Base-by-base conservation (phyloP, 2,329 filamentous ascomycete genomes). In the Pseudocercospora crystallina region DNA sequence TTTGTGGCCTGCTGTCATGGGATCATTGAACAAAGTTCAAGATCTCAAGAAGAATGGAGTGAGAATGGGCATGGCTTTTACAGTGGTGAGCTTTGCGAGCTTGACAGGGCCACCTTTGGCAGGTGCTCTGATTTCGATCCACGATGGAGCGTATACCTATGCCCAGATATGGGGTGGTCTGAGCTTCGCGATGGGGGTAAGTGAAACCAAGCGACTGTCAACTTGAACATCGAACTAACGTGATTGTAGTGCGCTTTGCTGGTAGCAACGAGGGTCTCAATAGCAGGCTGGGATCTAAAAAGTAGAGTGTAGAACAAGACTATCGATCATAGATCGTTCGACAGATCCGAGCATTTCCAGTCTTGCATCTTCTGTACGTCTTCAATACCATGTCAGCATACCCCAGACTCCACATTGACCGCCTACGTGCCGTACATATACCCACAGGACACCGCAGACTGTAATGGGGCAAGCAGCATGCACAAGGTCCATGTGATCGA, bases 31-130 rank as follows among this genome's bases (percentile, higher is more conserved):
- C 35, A 49, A 48, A 13, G 53, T 75, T 0, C 70, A 68, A n/a
- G 75, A 78, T 53, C 57, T 76, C 58, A 72, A 67, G 29, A 76
- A 76, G 47, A 67, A 71, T 0, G 76, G 76, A 0, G 72, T 73
- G 2, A 64, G 76, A 12, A 73, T 76, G 56, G 76, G 76, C 0
- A 77, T 77, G 71, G 73, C 74, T 0, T 75, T 78, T 49, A 69
- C 67, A 0, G 67, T 77, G 20, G 70, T 76, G 9, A 73, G 71
- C 8, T 58, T 78, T 26, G 73, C 73, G 0, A 69, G 67, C 13
- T 61, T 78, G 34, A 73, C 72, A 2, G 76, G 76, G 0, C 73
- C 75, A 5, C 73, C 75, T 0, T 68, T 78, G 52, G 75, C 74
- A 1, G 76, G 76, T 3, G 73, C 72, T 1, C 41, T 78, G 47